Percentiles rank a stretch among this genome's conserved stretches.
Evolutionary conservation across 305 asterid species (phyloP).

Genomic region (Plantago coronopus): DNA sequence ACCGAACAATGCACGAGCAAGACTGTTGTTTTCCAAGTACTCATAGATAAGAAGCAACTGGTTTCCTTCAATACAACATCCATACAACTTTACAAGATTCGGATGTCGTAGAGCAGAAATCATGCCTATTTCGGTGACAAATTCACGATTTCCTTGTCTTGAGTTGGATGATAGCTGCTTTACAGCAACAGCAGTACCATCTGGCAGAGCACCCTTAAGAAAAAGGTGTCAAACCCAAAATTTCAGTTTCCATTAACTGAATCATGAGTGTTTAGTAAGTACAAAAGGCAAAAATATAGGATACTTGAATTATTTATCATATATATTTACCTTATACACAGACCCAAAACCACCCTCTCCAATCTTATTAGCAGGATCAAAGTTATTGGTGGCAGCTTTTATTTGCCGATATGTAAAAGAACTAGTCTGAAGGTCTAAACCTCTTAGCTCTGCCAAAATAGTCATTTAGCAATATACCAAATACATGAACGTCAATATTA

Average conservation of each 20-base stretch:
- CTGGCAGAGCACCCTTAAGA: conserved; percentile 33
- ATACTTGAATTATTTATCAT: neutral
- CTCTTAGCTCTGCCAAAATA: conserved; percentile 30
- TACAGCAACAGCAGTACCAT: conserved; percentile 21
- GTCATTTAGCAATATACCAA: too few relatives aligned
- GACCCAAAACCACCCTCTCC: conserved; percentile 68
- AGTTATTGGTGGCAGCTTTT: conserved; percentile 45
- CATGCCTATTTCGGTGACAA: conserved; percentile 25
- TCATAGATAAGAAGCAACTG: conserved; percentile 45
- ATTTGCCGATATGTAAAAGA: conserved; percentile 42
- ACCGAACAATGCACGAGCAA: conserved; percentile 46
- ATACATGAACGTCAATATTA: neutral
- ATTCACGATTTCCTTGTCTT: conserved; percentile 26
- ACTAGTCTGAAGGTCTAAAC: conserved; percentile 38
- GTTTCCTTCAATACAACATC: conserved; percentile 50
- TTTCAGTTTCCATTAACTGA: too few relatives aligned
- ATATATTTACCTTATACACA: conserved; percentile 47
- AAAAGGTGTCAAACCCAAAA: conserved; percentile 6
- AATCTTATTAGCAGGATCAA: conserved; percentile 41
- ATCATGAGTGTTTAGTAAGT: neutral
- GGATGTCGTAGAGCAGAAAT: conserved; percentile 49
- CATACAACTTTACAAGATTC: conserved; percentile 44
- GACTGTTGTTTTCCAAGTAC: conserved; percentile 52
- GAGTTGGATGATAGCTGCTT: conserved; percentile 24
- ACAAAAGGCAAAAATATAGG: neutral